Percentiles rank a stretch among this genome's conserved stretches.
These are phyloP conservation scores for Acanthamoeba healyi DNA, from an alignment of 208 protist genomes.

Conservation along the genomic window DNA sequence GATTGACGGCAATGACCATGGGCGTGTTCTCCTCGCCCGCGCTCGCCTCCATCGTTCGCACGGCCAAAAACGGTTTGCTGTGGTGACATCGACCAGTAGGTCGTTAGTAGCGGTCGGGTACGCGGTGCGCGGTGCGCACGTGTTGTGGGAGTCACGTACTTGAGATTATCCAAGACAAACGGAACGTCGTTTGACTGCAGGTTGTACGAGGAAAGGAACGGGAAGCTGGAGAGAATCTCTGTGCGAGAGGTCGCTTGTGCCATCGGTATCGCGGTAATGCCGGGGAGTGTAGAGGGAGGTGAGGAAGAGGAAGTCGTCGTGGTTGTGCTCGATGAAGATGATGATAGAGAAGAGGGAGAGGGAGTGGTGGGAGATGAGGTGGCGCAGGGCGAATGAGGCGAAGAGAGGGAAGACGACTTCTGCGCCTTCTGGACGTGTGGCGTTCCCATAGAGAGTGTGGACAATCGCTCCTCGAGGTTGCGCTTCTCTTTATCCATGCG, in stretches of 20 bases:
- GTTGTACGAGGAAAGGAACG: slow-evolving; percentile 49
- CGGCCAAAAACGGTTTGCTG: slow-evolving; percentile 35
- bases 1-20: slow-evolving; percentile 42
- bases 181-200: neutral
- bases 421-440: neutral
- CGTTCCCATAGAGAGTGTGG: neutral
- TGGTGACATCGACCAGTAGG: neutral
- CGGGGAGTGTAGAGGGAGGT: neutral
- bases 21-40: slow-evolving; percentile 14
- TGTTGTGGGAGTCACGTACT: neutral
- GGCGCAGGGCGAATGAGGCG: neutral
- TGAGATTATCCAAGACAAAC: slow-evolving; percentile 15
- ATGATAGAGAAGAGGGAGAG: neutral
- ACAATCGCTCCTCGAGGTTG: slow-evolving; percentile 28
- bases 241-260: neutral
- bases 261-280: neutral
- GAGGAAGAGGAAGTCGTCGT: neutral
- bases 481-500: neutral
- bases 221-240: slow-evolving; percentile 40
- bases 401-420: neutral
- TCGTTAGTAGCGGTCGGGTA: neutral
- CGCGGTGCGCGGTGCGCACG: neutral
- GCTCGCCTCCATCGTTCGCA: slow-evolving; percentile 19
- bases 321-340: neutral
- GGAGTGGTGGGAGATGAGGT: neutral